These are phyloP conservation scores for Fonsecaea erecta DNA, from an alignment of 2,329 filamentous ascomycete genomes.

Conservation along the genomic window DNA sequence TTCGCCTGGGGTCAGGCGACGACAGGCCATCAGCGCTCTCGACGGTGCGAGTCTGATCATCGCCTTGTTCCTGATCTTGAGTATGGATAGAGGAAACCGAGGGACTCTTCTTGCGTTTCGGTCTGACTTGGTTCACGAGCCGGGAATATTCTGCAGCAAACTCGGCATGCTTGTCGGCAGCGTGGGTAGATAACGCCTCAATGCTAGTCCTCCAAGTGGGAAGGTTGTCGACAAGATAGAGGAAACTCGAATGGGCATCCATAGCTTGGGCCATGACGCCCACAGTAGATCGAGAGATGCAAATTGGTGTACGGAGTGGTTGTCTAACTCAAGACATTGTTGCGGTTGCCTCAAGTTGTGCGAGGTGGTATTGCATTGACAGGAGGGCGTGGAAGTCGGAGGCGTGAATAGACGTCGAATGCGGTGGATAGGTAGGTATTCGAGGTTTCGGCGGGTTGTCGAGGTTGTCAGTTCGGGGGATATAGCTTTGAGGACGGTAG, in stretches of 20 bases:
- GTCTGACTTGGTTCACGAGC: conserved; percentile 44
- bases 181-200: conserved; percentile 49
- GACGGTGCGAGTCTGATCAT: neutral
- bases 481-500: neutral
- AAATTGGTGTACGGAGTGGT: conserved; percentile 16
- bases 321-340: conserved; percentile 26
- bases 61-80: conserved; percentile 30
- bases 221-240: conserved; percentile 50
- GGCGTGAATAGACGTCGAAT: neutral
- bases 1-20: conserved; percentile 20
- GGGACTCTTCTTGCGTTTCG: conserved; percentile 44
- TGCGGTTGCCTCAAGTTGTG: conserved; percentile 21
- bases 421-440: conserved; percentile 6
- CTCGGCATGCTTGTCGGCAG: conserved; percentile 48
- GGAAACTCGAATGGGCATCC: conserved; percentile 53
- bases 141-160: conserved; percentile 50
- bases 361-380: conserved; percentile 23
- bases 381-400: neutral
- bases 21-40: conserved; percentile 17
- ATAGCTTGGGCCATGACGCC: conserved; percentile 37
- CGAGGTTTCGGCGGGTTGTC: neutral
- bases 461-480: neutral
- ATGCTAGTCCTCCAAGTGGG: conserved; percentile 52
- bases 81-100: conserved; percentile 50
- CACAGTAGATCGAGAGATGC: conserved; percentile 2